These are phyloP conservation scores for Phlyctochytrium arcticum DNA, from an alignment of 192 early-diverging fungal species.

Conservation along the genomic window DNA sequence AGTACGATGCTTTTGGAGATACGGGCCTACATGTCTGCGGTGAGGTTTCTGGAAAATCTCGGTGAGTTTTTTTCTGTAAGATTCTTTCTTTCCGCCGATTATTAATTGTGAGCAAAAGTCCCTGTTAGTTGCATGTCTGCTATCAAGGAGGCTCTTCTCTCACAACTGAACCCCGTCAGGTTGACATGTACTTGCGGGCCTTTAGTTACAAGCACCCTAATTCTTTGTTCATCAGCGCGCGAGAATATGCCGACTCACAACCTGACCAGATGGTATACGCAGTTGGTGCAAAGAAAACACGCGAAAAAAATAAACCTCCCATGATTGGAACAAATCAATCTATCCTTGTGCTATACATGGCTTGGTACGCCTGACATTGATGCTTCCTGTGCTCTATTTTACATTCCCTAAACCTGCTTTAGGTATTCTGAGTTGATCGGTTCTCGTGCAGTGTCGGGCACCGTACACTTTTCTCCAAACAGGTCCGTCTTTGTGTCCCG, in stretches of 20 bases:
- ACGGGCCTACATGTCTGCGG: slow-evolving; percentile 23
- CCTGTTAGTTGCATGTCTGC: slow-evolving; percentile 15
- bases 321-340: slow-evolving; percentile 19
- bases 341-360: slow-evolving; percentile 24
- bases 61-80: slow-evolving; percentile 4
- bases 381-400: background rate
- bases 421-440: slow-evolving; percentile 27
- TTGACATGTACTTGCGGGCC: too few relatives aligned
- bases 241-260: slow-evolving; percentile 17
- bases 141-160: slow-evolving; percentile 24
- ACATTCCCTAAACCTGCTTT: background rate
- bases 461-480: slow-evolving; percentile 18
- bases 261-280: slow-evolving; percentile 27
- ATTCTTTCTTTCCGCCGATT: too few relatives aligned
- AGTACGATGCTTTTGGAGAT: slow-evolving; percentile 28
- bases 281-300: background rate
- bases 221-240: too few relatives aligned
- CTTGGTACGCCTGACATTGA: slow-evolving; percentile 21
- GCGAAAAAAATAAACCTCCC: slow-evolving; percentile 3
- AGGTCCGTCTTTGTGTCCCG: slow-evolving; percentile 19
- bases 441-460: slow-evolving; percentile 20
- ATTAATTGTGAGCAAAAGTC: too few relatives aligned
- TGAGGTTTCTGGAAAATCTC: slow-evolving; percentile 18
- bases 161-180: too few relatives aligned
- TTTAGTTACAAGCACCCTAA: too few relatives aligned